Base-by-base conservation (phyloP, 2,329 filamentous ascomycete species). In the Xylaria sp. region DNA sequence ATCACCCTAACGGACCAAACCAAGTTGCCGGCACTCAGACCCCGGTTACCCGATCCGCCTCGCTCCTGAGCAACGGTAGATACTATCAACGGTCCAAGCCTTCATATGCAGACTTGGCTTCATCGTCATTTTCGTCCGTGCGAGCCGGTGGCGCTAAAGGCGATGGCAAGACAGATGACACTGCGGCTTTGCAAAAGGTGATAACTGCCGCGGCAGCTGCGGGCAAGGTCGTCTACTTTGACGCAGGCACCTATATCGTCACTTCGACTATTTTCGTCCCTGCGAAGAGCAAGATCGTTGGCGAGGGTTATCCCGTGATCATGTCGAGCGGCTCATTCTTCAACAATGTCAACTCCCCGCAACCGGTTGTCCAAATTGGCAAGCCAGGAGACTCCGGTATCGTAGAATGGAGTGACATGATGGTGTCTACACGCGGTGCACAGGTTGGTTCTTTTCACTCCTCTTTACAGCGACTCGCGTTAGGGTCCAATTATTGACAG, bases 61-160 rank as follows among this genome's bases (percentile, higher is more conserved):
- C 79, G 75, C 87, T 95, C 2, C 82, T 92, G 1, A 81, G 86
- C 54, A 80, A 81, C 15, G 77, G 77, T 18, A 81, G 84, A 37
- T 89, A 92, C 78, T 94, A 92, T 77, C 90, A 92, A 76, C 88
- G 90, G 28, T 91, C 92, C 71, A 94, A 93, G 84, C 93, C 93
- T 7, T 88, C 93, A 72, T 97, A 96, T 77, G 87, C 89, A 66
- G 79, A 85, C 28, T 75, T 90, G 3, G 81, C 88, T 1, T 83
- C 84, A 1, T 84, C 83, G 1, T 84, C 85, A 3, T 94, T 96
- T 77, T 79, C 92, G 74, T 92, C 89, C 66, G 89, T 93, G 75
- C 92, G 92, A 74, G 83, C 83, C 10, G 84, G 83, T 18, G 92
- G 92, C 46, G 92, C 91, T 66, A 89, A 86, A 75, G 93, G 93